A percentile compares a stretch with the other conserved stretches of the same genome.
phyloP scores from a whole-genome alignment of 1,284 basidiomycete species.

The Testicularia cyperi region DNA sequence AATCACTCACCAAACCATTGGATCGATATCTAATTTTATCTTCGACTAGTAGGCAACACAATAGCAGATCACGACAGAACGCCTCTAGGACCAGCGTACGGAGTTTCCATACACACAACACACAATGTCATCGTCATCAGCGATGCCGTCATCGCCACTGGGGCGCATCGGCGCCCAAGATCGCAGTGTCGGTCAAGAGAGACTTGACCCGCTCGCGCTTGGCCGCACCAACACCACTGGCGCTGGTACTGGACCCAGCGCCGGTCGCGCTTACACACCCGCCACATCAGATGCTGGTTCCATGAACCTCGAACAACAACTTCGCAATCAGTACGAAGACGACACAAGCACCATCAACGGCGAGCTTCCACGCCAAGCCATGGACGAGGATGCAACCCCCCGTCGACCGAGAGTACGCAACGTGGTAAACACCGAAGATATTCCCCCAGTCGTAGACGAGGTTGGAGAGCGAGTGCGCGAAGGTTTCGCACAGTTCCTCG shows the following conservation, averaged over 20 bases:
- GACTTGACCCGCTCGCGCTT: conserved; percentile 33
- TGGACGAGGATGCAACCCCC: conserved; percentile 32
- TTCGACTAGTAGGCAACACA: too few species aligned
- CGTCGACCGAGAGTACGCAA: conserved; percentile 33
- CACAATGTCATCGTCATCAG: conserved; percentile 43
- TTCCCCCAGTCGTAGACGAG: conserved; percentile 83
- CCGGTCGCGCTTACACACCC: conserved; percentile 23
- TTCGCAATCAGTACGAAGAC: conserved; percentile 30
- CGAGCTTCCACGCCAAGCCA: conserved; percentile 13
- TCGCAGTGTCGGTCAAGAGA: conserved; percentile 15
- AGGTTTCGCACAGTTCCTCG: conserved; percentile 84
- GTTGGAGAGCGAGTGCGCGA: conserved; percentile 90
- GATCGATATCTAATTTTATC: too few species aligned
- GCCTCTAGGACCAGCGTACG: too few species aligned
- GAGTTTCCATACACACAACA: too few species aligned
- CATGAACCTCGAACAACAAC: conserved; percentile 26
- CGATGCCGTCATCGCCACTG: conserved; percentile 41
- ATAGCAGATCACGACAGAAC: too few species aligned
- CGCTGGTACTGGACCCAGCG: conserved; percentile 8
- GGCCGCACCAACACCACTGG: conserved; percentile 22
- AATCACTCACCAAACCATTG: too few species aligned
- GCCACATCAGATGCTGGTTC: conserved; percentile 33
- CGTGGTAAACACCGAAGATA: conserved; percentile 62
- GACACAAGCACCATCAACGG: conserved; percentile 24
- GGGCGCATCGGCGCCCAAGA: conserved; percentile 26